Evolutionary conservation across 345 rosid species (phyloP), one percentile per base, ranked within the genome.

Genomic region (Raphanus sativus): DNA sequence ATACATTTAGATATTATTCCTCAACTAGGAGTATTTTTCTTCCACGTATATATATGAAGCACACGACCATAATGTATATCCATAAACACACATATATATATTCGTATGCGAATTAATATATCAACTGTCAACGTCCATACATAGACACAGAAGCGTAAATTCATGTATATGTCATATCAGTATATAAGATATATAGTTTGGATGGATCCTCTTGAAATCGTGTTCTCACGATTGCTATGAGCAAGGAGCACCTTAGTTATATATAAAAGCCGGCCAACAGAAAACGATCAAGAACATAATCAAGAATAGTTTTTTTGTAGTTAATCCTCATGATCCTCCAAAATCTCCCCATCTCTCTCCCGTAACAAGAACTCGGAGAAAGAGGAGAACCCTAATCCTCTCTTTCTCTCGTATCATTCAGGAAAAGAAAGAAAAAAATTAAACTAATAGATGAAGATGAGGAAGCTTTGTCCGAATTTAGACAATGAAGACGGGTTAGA

Each of bases 161-260:
- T 33, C 65, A 62, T 71, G 62, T 12, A 66, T 73, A 78, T 67
- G 70, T 73, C 77, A 67, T 70, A 61, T 72, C 81, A 71, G 55
- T 45, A 71, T 59, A 71, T 42, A 58, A 42, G 55, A 13, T 26
- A 68, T 36, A 32, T 67, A 78, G 28, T 60, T 60, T 60, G 55
- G 55, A 67, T 50, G 45, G 28, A 70, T 79, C 1, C 77, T 80
- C 79, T 82, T 79, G 38, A 85, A 86, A 83, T 84, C 89, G 92
- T 87, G 90, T 81, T 67, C 62, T 64, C 91, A 88, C 92, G 87
- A 81, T 85, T 56, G 71, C 91, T 82, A 83, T 89, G 83, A 73
- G 78, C 79, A 85, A 83, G 89, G 89, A 81, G 71, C 75, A 80
- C 87, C 91, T 69, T 76, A 67, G 74, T 67, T 60, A 54, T 71